A percentile compares a stretch with the other conserved stretches of the same genome.
These are phyloP conservation scores for Darksidea phi DNA, from an alignment of 495 filamentous ascomycete genomes.

Conservation along the genomic window DNA sequence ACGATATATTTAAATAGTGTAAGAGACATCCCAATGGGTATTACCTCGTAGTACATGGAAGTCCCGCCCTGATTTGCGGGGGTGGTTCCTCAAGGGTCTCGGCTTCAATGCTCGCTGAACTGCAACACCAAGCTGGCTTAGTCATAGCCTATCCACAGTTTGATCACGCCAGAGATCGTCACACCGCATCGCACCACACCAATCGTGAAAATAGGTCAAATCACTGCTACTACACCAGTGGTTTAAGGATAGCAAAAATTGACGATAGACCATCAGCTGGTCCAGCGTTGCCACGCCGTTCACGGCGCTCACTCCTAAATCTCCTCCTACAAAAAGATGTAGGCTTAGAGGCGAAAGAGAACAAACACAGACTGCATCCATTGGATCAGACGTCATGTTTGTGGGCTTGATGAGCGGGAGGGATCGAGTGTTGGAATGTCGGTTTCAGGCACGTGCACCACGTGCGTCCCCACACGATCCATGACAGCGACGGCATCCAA, in stretches of 20 bases:
- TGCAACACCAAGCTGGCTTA: constrained; percentile 22
- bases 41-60: no score
- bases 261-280: no score
- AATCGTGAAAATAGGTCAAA: not conserved
- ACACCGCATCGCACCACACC: not conserved
- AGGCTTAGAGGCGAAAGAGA: no score
- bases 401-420: not conserved
- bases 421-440: not conserved
- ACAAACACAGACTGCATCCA: no score
- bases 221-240: not conserved
- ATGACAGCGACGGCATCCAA: constrained; percentile 17
- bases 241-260: not conserved
- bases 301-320: no score
- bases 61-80: no score
- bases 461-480: constrained; percentile 29
- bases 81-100: no score
- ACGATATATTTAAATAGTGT: no score
- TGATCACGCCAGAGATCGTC: not conserved
- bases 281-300: no score
- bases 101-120: not conserved
- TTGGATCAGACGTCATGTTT: not conserved
- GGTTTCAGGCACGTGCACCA: constrained; percentile 22
- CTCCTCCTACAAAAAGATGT: no score
- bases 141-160: constrained; percentile 13
- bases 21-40: no score